These are phyloP conservation scores for Arthrocladium fulminans DNA, from an alignment of 2,329 filamentous ascomycete species.

Conservation along the genomic window DNA sequence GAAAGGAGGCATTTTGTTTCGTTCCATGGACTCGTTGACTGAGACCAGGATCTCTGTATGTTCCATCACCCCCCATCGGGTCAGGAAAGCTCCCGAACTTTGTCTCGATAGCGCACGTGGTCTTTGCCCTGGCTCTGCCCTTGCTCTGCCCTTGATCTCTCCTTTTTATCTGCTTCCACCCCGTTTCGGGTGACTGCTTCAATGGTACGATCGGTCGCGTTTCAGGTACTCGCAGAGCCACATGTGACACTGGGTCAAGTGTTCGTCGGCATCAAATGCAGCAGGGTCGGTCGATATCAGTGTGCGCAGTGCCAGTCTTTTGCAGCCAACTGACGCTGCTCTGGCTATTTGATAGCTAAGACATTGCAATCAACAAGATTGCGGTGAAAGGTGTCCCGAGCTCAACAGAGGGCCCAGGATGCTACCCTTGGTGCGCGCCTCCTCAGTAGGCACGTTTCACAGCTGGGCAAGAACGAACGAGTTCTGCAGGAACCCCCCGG, in stretches of 20 bases:
- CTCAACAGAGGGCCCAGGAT: neutral
- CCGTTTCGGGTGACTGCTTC: slow-evolving; percentile 13
- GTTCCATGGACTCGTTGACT: slow-evolving; percentile 18
- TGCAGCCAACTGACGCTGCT: neutral
- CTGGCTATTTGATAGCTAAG: neutral
- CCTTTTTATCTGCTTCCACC: neutral
- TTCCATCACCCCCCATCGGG: slow-evolving; percentile 8
- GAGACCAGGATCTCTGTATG: slow-evolving; percentile 5
- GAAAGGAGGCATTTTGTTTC: slow-evolving; percentile 45
- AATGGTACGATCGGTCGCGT: neutral
- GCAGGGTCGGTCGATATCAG: neutral
- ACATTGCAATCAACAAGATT: neutral
- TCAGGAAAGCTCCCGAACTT: slow-evolving; percentile 1
- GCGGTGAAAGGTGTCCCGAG: slow-evolving; percentile 3
- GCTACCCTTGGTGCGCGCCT: neutral
- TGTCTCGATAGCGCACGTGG: neutral
- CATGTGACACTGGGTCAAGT: neutral
- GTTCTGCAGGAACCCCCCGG: too few relatives aligned
- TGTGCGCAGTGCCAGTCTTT: neutral
- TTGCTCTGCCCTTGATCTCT: neutral
- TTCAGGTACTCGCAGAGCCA: neutral
- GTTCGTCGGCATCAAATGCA: neutral
- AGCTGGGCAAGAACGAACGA: slow-evolving; percentile 2
- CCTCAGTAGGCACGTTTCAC: neutral
- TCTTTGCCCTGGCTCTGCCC: slow-evolving; percentile 9